Base-by-base conservation (phyloP, 2,329 filamentous ascomycete species). In the Hymenoscyphus linearis region DNA sequence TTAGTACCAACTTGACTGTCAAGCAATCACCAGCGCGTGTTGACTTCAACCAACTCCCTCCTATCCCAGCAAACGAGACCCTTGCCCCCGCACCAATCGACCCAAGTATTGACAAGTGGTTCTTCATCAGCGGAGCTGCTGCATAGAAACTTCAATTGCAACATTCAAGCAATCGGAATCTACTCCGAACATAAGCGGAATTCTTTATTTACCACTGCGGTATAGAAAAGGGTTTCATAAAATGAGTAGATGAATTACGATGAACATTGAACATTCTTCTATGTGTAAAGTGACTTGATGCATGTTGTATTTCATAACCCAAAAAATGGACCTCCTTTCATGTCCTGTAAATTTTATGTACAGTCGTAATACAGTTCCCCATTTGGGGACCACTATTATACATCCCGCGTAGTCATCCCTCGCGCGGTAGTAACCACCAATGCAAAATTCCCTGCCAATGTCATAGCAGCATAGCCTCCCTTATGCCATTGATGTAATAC, bases 71-170 rank as follows among this genome's bases (percentile, higher is more conserved):
- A 66, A 82, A 90, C 79, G 84, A 97, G 85, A 88, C 96, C 73
- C 82, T 96, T 62, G 76, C 84, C 60, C 86, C 95, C 64, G 93
- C 88, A 68, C 93, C 93, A 74, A 96, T 99, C 72, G 95, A 99
- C 76, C 85, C 86, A 76, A 96, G 88, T 79, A 96, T 98, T 75
- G 95, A 99, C 86, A 99, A 99, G 87, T 99, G 95, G 95, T 99
- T 99, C 89, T 99, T 98, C 87, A 99, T 99, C 80, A 96, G 92
- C 77, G 95, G 95, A 78, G 95, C 95, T 75, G 91, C 92, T 71
- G 83, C 88, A 72, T 93, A 90, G 22, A 27, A n/a, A 10, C 26
- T 26, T 60, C 18, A 31, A 53, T 31, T 53, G 1, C 14, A 53
- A 47, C 2, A 10, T n/a, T 6, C 40, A 18, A 47, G 40, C 40